These are phyloP conservation scores for Wallemia hederae DNA, from an alignment of 1,284 basidiomycete genomes.

Conservation along the genomic window DNA sequence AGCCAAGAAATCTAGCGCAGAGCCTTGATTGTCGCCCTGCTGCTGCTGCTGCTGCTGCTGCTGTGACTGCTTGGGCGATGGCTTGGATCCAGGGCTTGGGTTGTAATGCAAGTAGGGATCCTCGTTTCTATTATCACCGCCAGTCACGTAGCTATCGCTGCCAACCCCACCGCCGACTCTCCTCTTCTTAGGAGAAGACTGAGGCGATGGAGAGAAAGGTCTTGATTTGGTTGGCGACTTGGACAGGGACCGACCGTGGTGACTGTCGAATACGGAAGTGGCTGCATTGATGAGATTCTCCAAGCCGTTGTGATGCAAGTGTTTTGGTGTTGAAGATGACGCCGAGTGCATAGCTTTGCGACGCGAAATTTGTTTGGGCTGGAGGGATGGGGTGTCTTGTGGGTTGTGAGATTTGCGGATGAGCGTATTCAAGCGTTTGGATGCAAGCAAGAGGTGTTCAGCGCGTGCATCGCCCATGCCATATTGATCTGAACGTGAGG, in stretches of 20 bases:
- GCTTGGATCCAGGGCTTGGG: not conserved
- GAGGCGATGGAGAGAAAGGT: not conserved
- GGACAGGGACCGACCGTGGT: constrained; percentile 6
- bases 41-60: not conserved
- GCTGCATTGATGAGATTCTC: constrained; percentile 8
- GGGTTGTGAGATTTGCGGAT: constrained; percentile 3
- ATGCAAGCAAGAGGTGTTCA: constrained; percentile 17
- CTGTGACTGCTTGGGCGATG: not conserved
- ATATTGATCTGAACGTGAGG: constrained; percentile 4
- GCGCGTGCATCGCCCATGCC: constrained; percentile 18
- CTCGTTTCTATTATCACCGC: constrained; percentile 3
- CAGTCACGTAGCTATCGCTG: not conserved
- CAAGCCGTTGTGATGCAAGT: constrained; percentile 8
- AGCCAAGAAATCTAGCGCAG: not conserved
- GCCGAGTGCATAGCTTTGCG: constrained; percentile 4
- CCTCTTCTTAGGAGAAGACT: not conserved
- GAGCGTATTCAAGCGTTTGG: constrained; percentile 8
- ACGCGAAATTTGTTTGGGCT: constrained; percentile 4
- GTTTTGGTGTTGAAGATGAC: constrained; percentile 5
- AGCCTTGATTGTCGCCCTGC: not conserved
- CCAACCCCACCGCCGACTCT: not conserved
- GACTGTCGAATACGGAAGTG: constrained; percentile 2
- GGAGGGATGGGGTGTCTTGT: not conserved
- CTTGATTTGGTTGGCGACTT: not conserved
- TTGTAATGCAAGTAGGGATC: not conserved